phyloP scores from a whole-genome alignment of 1,284 basidiomycete species.

The Fomitopsis schrenkii region DNA sequence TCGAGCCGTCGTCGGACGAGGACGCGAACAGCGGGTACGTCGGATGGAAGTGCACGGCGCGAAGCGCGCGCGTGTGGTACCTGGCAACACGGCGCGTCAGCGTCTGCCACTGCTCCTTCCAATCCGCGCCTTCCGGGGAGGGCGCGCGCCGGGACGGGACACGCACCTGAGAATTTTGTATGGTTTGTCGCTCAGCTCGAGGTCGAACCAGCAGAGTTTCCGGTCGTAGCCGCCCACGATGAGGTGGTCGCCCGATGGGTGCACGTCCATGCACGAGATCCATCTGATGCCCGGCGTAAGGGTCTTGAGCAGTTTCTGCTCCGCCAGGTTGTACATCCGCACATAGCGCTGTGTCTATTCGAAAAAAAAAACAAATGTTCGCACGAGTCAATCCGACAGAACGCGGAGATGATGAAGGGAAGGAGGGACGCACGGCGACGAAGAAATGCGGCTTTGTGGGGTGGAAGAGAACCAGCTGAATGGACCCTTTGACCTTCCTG shows the following conservation, averaged over 20 bases:
- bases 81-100: slow-evolving; percentile 34
- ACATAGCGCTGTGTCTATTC: slow-evolving; percentile 92
- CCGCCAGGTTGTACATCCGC: slow-evolving; percentile 91
- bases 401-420: neutral
- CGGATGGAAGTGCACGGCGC: slow-evolving; percentile 91
- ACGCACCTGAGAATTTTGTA: slow-evolving; percentile 89
- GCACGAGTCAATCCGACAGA: neutral
- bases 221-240: slow-evolving; percentile 98
- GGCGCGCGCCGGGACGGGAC: neutral
- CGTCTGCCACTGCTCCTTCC: neutral
- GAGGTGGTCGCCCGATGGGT: slow-evolving; percentile 93
- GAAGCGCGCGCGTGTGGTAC: slow-evolving; percentile 92
- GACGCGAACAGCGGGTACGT: slow-evolving; percentile 94
- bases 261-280: slow-evolving; percentile 97
- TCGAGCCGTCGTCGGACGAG: slow-evolving; percentile 93
- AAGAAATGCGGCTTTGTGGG: slow-evolving; percentile 95
- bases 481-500: slow-evolving; percentile 86
- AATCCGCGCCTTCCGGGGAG: neutral
- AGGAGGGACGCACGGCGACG: slow-evolving; percentile 71
- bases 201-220: slow-evolving; percentile 98
- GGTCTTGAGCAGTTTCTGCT: slow-evolving; percentile 92
- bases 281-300: slow-evolving; percentile 91
- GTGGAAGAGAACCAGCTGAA: slow-evolving; percentile 94
- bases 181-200: slow-evolving; percentile 93
- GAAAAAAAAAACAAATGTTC: neutral